A percentile compares a stretch with the other conserved stretches of the same genome.
Conservation (phyloP, 2,329 filamentous ascomycete species). For the Phyllosticta paracitricarpa region DNA sequence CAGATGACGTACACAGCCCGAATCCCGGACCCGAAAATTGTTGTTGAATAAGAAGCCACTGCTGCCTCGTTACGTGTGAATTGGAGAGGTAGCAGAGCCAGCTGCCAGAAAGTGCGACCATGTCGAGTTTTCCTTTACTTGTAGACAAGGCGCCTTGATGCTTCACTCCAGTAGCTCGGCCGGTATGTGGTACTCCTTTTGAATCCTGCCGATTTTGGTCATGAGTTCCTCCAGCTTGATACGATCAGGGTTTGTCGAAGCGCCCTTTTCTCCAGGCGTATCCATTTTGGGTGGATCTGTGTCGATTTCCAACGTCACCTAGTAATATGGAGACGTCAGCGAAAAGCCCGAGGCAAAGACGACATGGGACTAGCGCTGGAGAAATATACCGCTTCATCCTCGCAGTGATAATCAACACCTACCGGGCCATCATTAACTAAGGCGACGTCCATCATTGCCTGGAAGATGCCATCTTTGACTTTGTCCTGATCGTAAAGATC, state of each 20-base stretch:
- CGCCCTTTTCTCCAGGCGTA: slow-evolving; percentile 13
- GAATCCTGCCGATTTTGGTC: slow-evolving; percentile 22
- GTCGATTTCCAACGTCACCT: slow-evolving; percentile 42
- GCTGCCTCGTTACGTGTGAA: neutral
- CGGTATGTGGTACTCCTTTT: slow-evolving; percentile 24
- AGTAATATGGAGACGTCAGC: neutral
- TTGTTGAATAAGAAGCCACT: neutral
- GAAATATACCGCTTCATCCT: slow-evolving; percentile 46
- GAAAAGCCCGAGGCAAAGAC: neutral
- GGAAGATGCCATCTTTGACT: slow-evolving; percentile 93
- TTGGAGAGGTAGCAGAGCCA: neutral
- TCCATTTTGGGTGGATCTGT: slow-evolving; percentile 35
- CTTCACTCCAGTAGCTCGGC: slow-evolving; percentile 19
- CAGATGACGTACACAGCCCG: neutral
- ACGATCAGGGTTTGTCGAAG: neutral
- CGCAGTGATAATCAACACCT: slow-evolving; percentile 49
- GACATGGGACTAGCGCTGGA: slow-evolving; percentile 14
- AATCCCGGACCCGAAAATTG: neutral
- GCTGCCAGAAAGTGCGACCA: neutral
- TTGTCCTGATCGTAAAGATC: slow-evolving; percentile 60
- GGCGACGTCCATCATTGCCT: slow-evolving; percentile 97
- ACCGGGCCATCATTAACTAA: slow-evolving; percentile 77
- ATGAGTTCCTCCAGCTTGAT: slow-evolving; percentile 12
- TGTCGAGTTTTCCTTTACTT: neutral
- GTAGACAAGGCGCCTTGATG: neutral